Conservation (phyloP, 768 basidiomycete genomes). For the Mycena crocata region DNA sequence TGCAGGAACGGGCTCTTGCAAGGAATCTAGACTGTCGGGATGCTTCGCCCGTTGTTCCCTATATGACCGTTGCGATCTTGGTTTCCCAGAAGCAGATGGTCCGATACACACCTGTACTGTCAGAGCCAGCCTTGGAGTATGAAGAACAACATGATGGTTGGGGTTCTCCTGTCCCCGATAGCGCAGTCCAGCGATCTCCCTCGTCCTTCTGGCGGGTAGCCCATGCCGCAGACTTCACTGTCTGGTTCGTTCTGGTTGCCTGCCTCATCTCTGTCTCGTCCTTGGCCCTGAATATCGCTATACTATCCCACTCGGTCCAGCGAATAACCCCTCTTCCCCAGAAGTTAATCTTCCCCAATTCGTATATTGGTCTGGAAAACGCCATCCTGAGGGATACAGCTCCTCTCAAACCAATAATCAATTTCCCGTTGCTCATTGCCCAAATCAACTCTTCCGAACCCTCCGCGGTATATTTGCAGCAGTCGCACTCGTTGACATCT, state of each 20-base stretch:
- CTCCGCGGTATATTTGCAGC: conserved; percentile 6
- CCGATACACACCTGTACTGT: conserved; percentile 5
- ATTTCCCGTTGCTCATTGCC: conserved; percentile 15
- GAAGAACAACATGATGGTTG: background rate
- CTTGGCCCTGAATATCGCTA: background rate
- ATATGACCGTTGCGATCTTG: too few species aligned
- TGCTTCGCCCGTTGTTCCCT: too few species aligned
- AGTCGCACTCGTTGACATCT: background rate
- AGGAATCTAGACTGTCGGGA: too few species aligned
- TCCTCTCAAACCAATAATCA: conserved; percentile 9
- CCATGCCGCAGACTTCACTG: background rate
- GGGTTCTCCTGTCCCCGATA: background rate
- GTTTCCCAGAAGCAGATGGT: background rate
- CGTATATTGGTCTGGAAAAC: conserved; percentile 20
- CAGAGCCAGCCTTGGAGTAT: background rate
- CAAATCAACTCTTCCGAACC: conserved; percentile 22
- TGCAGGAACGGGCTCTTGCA: too few species aligned
- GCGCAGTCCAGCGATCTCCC: background rate
- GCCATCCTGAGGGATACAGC: background rate
- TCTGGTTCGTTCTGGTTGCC: background rate
- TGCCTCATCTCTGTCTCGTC: conserved; percentile 4
- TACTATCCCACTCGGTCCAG: background rate
- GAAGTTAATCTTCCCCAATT: conserved; percentile 20
- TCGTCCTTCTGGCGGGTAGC: background rate
- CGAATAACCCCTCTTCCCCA: background rate